Evolutionary conservation across 225 moss, liverwort and hornwort genomes (phyloP), one percentile per base, ranked within the genome.

Genomic region (Pseudoscleropodium purum): DNA sequence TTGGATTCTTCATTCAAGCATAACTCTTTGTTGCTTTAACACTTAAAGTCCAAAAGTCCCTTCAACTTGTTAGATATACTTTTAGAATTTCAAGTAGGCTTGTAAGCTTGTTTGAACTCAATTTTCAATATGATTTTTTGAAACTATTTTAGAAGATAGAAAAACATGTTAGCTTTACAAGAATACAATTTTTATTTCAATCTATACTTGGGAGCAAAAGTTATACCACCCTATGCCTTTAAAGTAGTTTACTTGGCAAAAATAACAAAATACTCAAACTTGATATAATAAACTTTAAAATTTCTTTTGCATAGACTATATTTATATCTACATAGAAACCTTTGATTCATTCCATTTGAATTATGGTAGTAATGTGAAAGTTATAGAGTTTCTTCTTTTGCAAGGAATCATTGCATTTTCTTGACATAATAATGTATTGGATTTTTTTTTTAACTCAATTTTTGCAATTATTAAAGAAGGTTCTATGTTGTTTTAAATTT

Each of bases 191-290:
- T 45, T 45, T 74, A 74, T 30, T 74, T 45, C 30, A 75, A 18
- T 47, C 11, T 47, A 6, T 75, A 2, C 18, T 75, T 30, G 6
- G 30, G 1, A 47, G 7, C 11, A 30, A 75, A 75, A 75, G 1
- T 1, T 11, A 47, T 31, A 10, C 11, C 11, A 11, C 5, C 6
- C 15, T 17, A 30, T 27, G 10, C 6, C 18, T 0, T 10, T 3
- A 74, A 45, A 29, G 9, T 73, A 73, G 27, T 43, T 43, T 1
- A 1, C 10, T 0, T 0, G 0, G 3, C 6, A 43, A 45, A 45
- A 45, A 45, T 25, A 27, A 29, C 16, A 45, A 5, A 29, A 43
- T 3, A 45, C 10, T 29, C 45, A 17, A 74, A 17, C 3, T 29
- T 45, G 18, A 43, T 16, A 43, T 73, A 3, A 26, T 27, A 9